A percentile compares a stretch with the other conserved stretches of the same genome.
Evolutionary conservation across 1,139 yeast genomes (phyloP).

Genomic region (Magnusiomyces sp.): DNA sequence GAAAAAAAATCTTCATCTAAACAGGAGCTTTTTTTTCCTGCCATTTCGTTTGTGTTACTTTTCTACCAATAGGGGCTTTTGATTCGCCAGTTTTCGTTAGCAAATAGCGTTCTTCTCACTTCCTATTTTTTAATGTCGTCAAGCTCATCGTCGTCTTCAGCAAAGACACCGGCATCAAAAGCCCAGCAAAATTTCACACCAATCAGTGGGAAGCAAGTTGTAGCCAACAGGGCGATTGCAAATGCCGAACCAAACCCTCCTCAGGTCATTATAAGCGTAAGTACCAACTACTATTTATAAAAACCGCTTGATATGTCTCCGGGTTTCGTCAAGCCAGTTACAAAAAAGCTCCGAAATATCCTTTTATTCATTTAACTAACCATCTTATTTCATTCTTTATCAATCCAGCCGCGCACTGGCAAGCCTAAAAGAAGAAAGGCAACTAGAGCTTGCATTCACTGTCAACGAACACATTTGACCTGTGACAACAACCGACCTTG

Average conservation of each 20-base stretch:
- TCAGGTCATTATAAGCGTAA: constrained; percentile 1
- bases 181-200: neutral
- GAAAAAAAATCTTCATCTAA: too few species aligned
- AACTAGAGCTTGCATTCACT: constrained; percentile 81
- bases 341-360: neutral
- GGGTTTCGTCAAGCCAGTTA: neutral
- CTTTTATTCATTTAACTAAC: neutral
- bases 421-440: constrained; percentile 46
- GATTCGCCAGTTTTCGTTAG: too few species aligned
- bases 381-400: neutral
- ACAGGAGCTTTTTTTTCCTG: too few species aligned
- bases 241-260: neutral
- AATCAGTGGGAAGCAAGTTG: neutral
- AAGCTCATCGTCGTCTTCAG: neutral
- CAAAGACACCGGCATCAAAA: neutral
- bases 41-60: too few species aligned
- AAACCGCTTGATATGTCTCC: too few species aligned
- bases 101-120: too few species aligned
- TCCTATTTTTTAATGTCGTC: too few species aligned
- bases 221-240: neutral
- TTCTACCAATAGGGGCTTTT: too few species aligned
- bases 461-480: constrained; percentile 83
- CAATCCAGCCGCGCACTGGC: constrained; percentile 16
- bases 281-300: neutral
- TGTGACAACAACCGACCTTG: constrained; percentile 82